Base-by-base conservation (phyloP, 2,329 filamentous ascomycete genomes). In the Fusarium chuoi region DNA sequence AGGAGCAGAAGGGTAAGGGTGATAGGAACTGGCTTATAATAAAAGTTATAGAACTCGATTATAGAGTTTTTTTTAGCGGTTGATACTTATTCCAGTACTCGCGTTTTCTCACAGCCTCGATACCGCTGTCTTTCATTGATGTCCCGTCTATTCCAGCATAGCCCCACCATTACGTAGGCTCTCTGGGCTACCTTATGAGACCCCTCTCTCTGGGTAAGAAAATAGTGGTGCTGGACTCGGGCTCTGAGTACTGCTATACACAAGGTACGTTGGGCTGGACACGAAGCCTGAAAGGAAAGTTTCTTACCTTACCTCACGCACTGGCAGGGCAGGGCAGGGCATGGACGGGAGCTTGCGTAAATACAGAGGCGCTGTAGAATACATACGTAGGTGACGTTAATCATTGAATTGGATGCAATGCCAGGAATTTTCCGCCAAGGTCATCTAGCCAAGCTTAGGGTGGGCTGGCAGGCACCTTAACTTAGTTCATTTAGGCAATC, bases 141-240 rank as follows among this genome's bases (percentile, higher is more conserved):
- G n/a, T 30, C 7, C 33, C 33, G 33, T 22, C 51, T 28, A 39
- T 39, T 18, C 38, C 20, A 44, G 33, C 77, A 79, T 77, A 78
- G 81, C 81, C 81, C 81, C 81, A 79, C 81, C 80, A 82, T 82
- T 82, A 82, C 81, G 81, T 81, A 79, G 57, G 24, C 48, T 41
- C 62, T 36, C 30, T n/a, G n/a, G n/a, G n/a, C n/a, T 15, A 49
- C 66, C 39, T 41, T 38, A 48, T 39, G 56, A 60, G 65, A 71
- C 67, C 71, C 55, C 69, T 60, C 67, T 42, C 62, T 51, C 55
- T 62, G 45, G 20, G 26, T n/a, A 54, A 39, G 52, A 48, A 62
- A 65, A 65, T 13, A 17, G 57, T 54, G n/a, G 28, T 12, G 41
- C 55, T 35, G 51, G 51, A 20, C 39, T 26, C 44, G 24, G 18